Conservation (phyloP, 108 stramenopile species). For the Skeletonema tropicum region DNA sequence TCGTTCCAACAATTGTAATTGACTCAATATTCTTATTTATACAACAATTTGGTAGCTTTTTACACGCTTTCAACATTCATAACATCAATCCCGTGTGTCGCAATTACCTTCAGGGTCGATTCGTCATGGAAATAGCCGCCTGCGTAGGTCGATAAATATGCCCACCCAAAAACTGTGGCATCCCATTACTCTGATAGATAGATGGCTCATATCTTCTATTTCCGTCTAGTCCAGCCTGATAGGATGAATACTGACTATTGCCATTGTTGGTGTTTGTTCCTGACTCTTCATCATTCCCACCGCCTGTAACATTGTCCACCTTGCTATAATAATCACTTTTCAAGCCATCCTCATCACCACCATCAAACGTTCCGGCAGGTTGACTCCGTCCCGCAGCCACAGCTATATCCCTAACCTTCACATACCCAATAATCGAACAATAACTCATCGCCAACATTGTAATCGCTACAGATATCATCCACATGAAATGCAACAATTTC, state of each 20-base stretch:
- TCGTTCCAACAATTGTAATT: too few species aligned
- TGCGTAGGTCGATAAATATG: slow-evolving; percentile 89
- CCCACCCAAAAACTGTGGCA: slow-evolving; percentile 84
- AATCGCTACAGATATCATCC: slow-evolving; percentile 78
- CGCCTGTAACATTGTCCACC: slow-evolving; percentile 43
- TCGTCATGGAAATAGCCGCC: slow-evolving; percentile 79
- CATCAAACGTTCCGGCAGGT: slow-evolving; percentile 51
- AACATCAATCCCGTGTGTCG: too few species aligned
- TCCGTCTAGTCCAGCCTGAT: slow-evolving; percentile 29
- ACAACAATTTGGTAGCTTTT: too few species aligned
- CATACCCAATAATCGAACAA: slow-evolving; percentile 86
- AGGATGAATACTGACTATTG: slow-evolving; percentile 23
- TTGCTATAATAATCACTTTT: slow-evolving; percentile 78
- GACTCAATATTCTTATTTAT: too few species aligned
- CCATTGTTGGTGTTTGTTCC: background rate
- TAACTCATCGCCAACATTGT: slow-evolving; percentile 78
- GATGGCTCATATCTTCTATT: slow-evolving; percentile 32
- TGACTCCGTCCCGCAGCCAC: slow-evolving; percentile 82
- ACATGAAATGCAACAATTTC: slow-evolving; percentile 70
- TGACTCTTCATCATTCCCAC: slow-evolving; percentile 3
- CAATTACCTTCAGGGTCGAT: slow-evolving; percentile 23
- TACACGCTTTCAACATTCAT: too few species aligned
- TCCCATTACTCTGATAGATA: slow-evolving; percentile 88
- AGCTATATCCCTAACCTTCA: slow-evolving; percentile 82
- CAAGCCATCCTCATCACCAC: slow-evolving; percentile 20